phyloP scores from a whole-genome alignment of 2,329 filamentous ascomycete genomes.

The Diaporthe batatas region DNA sequence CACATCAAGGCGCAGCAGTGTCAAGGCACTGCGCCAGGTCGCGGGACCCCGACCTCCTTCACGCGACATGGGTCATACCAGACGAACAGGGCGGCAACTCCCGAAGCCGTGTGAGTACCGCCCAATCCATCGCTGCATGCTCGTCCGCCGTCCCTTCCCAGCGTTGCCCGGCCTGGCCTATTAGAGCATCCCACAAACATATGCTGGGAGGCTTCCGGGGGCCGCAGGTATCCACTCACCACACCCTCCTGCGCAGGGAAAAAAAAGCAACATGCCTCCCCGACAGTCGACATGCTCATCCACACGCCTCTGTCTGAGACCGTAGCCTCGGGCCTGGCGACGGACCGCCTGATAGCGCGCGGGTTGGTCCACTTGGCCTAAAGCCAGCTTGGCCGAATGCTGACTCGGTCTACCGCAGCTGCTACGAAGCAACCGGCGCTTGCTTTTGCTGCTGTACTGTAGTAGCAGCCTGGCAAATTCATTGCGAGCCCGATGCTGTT shows the following conservation, averaged over 20 bases:
- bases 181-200: conserved; percentile 24
- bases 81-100: conserved; percentile 40
- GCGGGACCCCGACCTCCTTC: conserved; percentile 14
- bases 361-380: conserved; percentile 23
- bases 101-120: conserved; percentile 29
- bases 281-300: conserved; percentile 29
- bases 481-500: conserved; percentile 28
- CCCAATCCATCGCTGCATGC: conserved; percentile 18
- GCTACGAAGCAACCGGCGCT: neutral
- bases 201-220: conserved; percentile 26
- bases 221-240: conserved; percentile 22
- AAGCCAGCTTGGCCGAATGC: conserved; percentile 34
- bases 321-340: conserved; percentile 37
- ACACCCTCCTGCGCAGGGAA: conserved; percentile 14
- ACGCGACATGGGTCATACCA: conserved; percentile 30
- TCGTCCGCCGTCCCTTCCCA: conserved; percentile 18
- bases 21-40: conserved; percentile 27
- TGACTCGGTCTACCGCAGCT: conserved; percentile 35
- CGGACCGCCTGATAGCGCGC: conserved; percentile 34
- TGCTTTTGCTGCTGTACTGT: neutral
- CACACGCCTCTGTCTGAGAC: conserved; percentile 39
- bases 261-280: conserved; percentile 29
- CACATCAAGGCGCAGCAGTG: neutral
- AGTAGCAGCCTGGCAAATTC: conserved; percentile 3
- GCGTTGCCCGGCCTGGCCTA: conserved; percentile 12